Evolutionary conservation across 23 red algal genomes (phyloP).

Genomic region (Chondrus crispus): DNA sequence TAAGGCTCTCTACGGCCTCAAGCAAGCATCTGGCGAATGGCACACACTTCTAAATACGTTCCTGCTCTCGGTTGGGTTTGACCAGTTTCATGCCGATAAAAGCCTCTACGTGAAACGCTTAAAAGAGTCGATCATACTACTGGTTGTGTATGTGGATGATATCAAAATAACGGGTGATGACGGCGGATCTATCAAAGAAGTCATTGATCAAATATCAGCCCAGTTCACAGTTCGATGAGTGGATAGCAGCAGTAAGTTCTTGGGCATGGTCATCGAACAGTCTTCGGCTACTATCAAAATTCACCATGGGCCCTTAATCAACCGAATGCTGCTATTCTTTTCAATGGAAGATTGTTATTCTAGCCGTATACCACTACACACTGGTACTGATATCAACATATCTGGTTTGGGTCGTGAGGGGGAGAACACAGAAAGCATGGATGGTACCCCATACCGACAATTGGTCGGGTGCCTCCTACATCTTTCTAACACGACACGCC

Average conservation of each 20-base stretch:
- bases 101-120: not conserved
- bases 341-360: not conserved
- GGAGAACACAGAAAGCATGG: too few relatives aligned
- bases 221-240: not conserved
- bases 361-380: too few relatives aligned
- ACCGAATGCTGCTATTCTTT: not conserved
- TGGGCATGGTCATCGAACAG: not conserved
- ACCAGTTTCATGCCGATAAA: not conserved
- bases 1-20: constrained; percentile 29
- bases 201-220: not conserved
- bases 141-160: constrained; percentile 48
- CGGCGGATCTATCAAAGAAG: not conserved
- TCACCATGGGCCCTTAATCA: not conserved
- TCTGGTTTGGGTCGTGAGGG: too few relatives aligned
- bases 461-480: too few relatives aligned
- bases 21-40: constrained; percentile 6
- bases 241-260: not conserved
- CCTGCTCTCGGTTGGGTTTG: not conserved
- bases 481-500: too few relatives aligned
- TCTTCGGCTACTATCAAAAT: not conserved
- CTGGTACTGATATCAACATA: too few relatives aligned
- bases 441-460: too few relatives aligned
- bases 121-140: not conserved
- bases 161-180: not conserved
- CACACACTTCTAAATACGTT: not conserved